Evolutionary conservation across 2,329 filamentous ascomycete genomes (phyloP).

Genomic region (Aureobasidium subglaciale): DNA sequence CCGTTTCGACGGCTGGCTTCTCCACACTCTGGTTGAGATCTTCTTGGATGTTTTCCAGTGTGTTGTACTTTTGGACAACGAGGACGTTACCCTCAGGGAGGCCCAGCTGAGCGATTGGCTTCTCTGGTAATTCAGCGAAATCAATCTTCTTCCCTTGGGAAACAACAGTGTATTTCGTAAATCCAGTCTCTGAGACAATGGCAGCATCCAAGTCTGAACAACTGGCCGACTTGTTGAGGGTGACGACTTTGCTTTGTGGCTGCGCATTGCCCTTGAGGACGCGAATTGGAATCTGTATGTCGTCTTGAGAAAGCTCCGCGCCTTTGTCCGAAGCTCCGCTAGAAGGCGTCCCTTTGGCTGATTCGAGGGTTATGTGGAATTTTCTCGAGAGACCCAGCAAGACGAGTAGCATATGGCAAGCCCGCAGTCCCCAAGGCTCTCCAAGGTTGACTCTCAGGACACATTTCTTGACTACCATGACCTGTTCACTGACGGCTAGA

Average conservation of each 20-base stretch:
- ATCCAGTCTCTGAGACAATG: slow-evolving; percentile 8
- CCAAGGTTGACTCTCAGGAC: too few relatives aligned
- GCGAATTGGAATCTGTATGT: slow-evolving; percentile 3
- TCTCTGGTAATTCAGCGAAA: neutral
- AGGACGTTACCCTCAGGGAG: slow-evolving; percentile 8
- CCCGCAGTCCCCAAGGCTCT: too few relatives aligned
- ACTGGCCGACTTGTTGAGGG: slow-evolving; percentile 1
- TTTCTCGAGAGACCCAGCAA: too few relatives aligned
- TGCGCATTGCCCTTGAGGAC: neutral
- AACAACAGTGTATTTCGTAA: slow-evolving; percentile 9
- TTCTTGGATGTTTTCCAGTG: slow-evolving; percentile 10
- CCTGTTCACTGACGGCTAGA: neutral
- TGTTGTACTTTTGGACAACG: slow-evolving; percentile 14
- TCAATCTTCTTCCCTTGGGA: slow-evolving; percentile 14
- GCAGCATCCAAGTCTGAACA: slow-evolving; percentile 3
- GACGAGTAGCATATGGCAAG: too few relatives aligned
- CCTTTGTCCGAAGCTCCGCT: too few relatives aligned
- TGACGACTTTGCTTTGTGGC: neutral
- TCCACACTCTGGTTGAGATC: slow-evolving; percentile 18
- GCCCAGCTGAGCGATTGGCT: slow-evolving; percentile 5
- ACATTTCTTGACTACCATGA: slow-evolving; percentile 66
- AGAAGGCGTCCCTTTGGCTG: neutral
- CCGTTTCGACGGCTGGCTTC: slow-evolving; percentile 59
- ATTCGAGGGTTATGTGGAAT: neutral
- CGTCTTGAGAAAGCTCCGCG: neutral